Conservation (phyloP, 768 basidiomycete species). For the Mycena haematopus region DNA sequence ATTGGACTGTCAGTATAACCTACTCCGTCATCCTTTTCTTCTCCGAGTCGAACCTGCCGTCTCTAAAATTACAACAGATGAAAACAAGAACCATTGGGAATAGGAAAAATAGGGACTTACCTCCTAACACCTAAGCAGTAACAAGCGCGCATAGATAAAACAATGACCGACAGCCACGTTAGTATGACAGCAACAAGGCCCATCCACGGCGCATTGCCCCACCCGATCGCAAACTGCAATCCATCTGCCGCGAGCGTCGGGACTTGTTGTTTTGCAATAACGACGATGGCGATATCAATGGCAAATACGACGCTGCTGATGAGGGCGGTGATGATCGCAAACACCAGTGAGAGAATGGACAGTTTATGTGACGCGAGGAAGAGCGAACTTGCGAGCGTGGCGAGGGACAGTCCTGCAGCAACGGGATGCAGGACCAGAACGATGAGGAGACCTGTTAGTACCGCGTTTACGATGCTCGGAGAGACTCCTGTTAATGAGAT, state of each 20-base stretch:
- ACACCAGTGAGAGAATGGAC: slow-evolving; percentile 63
- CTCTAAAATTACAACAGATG: slow-evolving; percentile 9
- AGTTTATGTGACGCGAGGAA: slow-evolving; percentile 64
- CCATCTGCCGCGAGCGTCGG: slow-evolving; percentile 34
- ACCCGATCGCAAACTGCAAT: slow-evolving; percentile 52
- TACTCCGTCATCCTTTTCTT: no score
- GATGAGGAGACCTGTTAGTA: slow-evolving; percentile 56
- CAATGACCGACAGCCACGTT: slow-evolving; percentile 65
- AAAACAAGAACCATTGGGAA: background rate
- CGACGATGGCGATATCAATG: slow-evolving; percentile 66
- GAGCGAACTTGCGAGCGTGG: slow-evolving; percentile 58
- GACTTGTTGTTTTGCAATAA: slow-evolving; percentile 56
- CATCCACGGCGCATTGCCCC: slow-evolving; percentile 81
- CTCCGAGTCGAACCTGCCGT: slow-evolving; percentile 25
- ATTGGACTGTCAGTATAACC: no score
- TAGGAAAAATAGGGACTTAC: slow-evolving; percentile 34
- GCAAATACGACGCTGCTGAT: slow-evolving; percentile 62
- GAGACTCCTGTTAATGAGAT: slow-evolving; percentile 52
- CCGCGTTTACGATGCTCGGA: slow-evolving; percentile 47
- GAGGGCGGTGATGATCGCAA: slow-evolving; percentile 62
- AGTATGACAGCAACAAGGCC: slow-evolving; percentile 59
- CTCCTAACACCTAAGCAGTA: slow-evolving; percentile 70
- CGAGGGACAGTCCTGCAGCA: slow-evolving; percentile 61
- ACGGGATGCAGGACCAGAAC: slow-evolving; percentile 77
- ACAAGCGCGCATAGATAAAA: slow-evolving; percentile 69